phyloP scores from a whole-genome alignment of 2,329 filamentous ascomycete species.

The Myriosclerotinia curreyana region DNA sequence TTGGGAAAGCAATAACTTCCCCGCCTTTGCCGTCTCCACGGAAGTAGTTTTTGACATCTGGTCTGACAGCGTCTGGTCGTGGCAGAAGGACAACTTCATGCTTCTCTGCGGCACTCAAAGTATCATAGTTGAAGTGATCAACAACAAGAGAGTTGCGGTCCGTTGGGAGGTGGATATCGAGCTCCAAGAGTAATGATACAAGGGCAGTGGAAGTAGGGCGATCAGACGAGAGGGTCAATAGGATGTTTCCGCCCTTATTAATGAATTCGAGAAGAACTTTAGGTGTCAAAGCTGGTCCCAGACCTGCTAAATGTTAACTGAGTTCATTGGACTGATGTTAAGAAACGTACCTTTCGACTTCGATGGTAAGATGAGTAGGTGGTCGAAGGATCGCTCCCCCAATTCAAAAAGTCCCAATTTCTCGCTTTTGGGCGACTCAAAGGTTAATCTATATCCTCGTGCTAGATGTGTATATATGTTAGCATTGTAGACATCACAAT shows the following conservation, averaged over 20 bases:
- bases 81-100: constrained; percentile 86
- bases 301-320: constrained; percentile 50
- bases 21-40: constrained; percentile 51
- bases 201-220: constrained; percentile 68
- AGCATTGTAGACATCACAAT: constrained; percentile 20
- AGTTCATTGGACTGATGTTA: constrained; percentile 16
- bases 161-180: constrained; percentile 82
- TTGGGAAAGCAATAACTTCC: constrained; percentile 73
- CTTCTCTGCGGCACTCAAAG: constrained; percentile 68
- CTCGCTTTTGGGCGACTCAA: constrained; percentile 80
- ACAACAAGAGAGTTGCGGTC: constrained; percentile 84
- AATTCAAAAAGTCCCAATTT: constrained; percentile 75
- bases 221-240: constrained; percentile 76
- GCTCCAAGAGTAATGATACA: constrained; percentile 75
- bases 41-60: constrained; percentile 77
- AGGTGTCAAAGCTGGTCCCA: constrained; percentile 84
- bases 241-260: constrained; percentile 86
- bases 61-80: constrained; percentile 60
- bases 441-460: constrained; percentile 76
- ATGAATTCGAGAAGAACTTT: constrained; percentile 86
- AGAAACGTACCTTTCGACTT: constrained; percentile 75
- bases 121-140: constrained; percentile 95
- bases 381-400: constrained; percentile 86
- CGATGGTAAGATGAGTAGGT: constrained; percentile 81
- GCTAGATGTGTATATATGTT: constrained; percentile 48